phyloP scores from a whole-genome alignment of 2,329 filamentous ascomycete genomes.

The Tolypocladium ophioglossoides region DNA sequence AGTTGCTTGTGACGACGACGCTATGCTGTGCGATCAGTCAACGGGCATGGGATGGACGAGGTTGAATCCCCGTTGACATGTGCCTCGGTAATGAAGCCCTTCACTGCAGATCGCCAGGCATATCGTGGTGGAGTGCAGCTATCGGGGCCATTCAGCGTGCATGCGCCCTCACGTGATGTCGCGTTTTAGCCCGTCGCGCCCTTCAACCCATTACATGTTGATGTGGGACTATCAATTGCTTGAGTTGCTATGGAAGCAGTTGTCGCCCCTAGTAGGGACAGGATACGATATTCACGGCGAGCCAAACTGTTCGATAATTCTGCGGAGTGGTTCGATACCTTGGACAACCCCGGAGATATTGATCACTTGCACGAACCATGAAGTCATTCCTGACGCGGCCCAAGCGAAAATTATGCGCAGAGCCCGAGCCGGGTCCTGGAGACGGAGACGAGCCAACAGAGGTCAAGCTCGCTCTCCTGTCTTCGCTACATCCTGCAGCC shows the following conservation, averaged over 20 bases:
- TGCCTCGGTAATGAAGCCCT: constrained; percentile 19
- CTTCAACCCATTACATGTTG: background rate
- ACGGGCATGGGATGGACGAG: background rate
- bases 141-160: constrained; percentile 4
- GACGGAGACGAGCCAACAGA: constrained; percentile 72
- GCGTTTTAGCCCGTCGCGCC: constrained; percentile 8
- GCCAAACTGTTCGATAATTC: background rate
- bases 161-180: constrained; percentile 15
- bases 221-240: background rate
- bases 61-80: constrained; percentile 13
- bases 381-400: constrained; percentile 44
- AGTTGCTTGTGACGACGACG: background rate
- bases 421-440: constrained; percentile 14
- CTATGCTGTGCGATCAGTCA: background rate
- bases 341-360: background rate
- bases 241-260: background rate
- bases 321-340: background rate
- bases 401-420: constrained; percentile 35
- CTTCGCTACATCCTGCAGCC: constrained; percentile 60
- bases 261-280: background rate
- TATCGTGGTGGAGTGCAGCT: constrained; percentile 4
- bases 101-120: background rate
- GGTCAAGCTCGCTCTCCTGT: constrained; percentile 73
- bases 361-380: constrained; percentile 27
- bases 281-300: background rate